These are phyloP conservation scores for Citrus mangshanensis DNA, from an alignment of 345 rosid species.

Conservation along the genomic window DNA sequence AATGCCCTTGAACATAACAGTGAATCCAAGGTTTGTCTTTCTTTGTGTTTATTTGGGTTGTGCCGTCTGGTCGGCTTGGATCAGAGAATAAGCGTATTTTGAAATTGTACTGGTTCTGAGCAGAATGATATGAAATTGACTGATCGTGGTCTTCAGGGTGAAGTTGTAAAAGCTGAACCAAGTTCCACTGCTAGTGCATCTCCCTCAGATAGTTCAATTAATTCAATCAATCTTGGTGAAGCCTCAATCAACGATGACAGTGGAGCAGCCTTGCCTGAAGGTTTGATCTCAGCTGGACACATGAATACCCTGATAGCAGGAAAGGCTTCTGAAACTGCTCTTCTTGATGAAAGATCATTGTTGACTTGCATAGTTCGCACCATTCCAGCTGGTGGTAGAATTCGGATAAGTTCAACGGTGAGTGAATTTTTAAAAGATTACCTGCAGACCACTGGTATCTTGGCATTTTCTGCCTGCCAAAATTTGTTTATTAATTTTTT, in stretches of 20 bases:
- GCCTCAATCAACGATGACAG: constrained; percentile 27
- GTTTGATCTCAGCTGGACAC: constrained; percentile 38
- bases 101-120: constrained; percentile 38
- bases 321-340: constrained; percentile 44
- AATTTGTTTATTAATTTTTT: not conserved
- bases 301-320: constrained; percentile 27
- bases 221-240: constrained; percentile 32
- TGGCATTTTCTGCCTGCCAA: not conserved
- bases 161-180: constrained; percentile 48
- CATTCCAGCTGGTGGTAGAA: constrained; percentile 91
- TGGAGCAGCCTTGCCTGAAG: constrained; percentile 36
- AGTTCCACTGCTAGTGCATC: constrained; percentile 39
- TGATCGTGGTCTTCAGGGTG: constrained; percentile 39
- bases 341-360: constrained; percentile 84
- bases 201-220: constrained; percentile 31
- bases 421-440: constrained; percentile 21
- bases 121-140: constrained; percentile 32
- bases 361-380: constrained; percentile 94
- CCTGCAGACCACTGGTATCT: not conserved
- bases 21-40: constrained; percentile 55
- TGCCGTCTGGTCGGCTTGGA: constrained; percentile 5
- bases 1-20: constrained; percentile 39
- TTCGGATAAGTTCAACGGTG: constrained; percentile 83
- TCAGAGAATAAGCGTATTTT: constrained; percentile 8
- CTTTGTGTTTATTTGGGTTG: constrained; percentile 10